Evolutionary conservation across 306 rosid genomes (phyloP).

Genomic region (Sesbania bispinosa): DNA sequence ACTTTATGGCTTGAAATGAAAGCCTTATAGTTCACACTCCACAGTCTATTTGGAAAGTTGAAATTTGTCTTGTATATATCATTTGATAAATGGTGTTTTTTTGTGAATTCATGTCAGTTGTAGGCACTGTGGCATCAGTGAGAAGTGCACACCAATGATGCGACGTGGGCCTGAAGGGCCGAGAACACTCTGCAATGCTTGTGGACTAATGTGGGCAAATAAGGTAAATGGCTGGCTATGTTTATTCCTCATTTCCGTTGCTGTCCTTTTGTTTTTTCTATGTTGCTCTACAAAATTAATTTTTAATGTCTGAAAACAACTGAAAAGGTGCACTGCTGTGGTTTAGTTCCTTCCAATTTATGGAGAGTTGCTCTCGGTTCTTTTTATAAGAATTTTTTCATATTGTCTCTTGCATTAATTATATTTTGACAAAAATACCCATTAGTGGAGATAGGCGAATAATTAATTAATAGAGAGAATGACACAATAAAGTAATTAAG

Average conservation of each 20-base stretch:
- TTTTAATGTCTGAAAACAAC: conserved; percentile 2
- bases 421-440: no score
- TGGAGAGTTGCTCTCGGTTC: no score
- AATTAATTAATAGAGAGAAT: no score
- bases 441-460: no score
- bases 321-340: background rate
- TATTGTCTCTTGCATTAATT: no score
- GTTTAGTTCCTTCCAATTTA: background rate
- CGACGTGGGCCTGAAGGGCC: conserved; percentile 88
- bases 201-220: conserved; percentile 91
- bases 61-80: background rate
- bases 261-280: background rate
- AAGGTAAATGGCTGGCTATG: conserved; percentile 46
- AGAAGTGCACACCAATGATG: conserved; percentile 79
- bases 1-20: background rate
- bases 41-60: background rate
- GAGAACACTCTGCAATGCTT: conserved; percentile 80
- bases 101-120: conserved; percentile 44
- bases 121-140: conserved; percentile 70
- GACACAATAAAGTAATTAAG: no score
- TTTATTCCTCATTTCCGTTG: background rate
- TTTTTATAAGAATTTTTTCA: no score
- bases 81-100: conserved; percentile 9
- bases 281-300: background rate
- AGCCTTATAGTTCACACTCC: background rate